Conservation (phyloP, 805 yeast genomes). For the Zygotorulaspora chibaensis region DNA sequence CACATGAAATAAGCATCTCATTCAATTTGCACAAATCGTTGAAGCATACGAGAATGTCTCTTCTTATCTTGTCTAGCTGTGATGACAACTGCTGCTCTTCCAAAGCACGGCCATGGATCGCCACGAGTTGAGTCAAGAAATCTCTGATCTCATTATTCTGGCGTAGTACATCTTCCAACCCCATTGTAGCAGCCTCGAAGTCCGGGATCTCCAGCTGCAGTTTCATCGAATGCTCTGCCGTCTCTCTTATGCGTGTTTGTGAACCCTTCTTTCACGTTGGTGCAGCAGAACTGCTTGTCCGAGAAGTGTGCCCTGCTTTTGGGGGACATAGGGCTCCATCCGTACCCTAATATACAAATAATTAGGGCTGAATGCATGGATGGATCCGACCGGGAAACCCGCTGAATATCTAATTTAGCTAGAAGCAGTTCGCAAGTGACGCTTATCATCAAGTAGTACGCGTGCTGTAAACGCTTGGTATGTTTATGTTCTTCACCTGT, state of each 20-base stretch:
- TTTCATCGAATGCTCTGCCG: background rate
- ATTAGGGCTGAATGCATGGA: no score
- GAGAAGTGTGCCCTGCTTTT: no score
- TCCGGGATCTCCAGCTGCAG: background rate
- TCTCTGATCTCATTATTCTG: conserved; percentile 24
- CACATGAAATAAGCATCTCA: conserved; percentile 22
- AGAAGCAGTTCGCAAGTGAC: no score
- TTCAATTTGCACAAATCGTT: conserved; percentile 28
- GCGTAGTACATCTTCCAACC: conserved; percentile 22
- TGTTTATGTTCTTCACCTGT: no score
- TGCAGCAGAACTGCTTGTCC: no score
- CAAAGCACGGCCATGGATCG: conserved; percentile 22
- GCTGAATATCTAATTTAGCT: no score
- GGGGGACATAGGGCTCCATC: no score
- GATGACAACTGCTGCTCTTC: conserved; percentile 14
- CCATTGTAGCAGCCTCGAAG: conserved; percentile 5
- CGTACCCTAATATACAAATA: no score
- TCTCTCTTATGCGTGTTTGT: background rate
- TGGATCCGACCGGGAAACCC: no score
- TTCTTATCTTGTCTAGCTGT: conserved; percentile 22
- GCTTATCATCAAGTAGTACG: no score
- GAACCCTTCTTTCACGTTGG: background rate
- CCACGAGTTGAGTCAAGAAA: conserved; percentile 19
- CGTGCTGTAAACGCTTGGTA: no score
- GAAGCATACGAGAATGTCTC: conserved; percentile 28